These are phyloP conservation scores for Chlorella sp. DNA, from an alignment of 139 green algal genomes.

Conservation along the genomic window DNA sequence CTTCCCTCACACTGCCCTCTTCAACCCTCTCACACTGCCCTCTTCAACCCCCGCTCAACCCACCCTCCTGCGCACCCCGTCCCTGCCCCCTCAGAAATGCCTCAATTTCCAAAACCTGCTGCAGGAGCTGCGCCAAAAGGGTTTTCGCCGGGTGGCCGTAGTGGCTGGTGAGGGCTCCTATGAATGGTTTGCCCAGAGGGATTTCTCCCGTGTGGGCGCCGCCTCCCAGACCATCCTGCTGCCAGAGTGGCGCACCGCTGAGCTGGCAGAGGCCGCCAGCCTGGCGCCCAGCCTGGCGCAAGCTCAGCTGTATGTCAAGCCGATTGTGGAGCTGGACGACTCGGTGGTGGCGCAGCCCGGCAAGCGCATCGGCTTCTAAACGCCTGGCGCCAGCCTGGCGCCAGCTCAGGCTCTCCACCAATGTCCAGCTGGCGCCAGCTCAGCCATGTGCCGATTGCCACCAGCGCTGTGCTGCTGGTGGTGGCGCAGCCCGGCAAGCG, in stretches of 20 bases:
- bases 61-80: too few species aligned
- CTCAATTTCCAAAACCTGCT: too few species aligned
- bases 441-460: too few species aligned
- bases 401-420: background rate
- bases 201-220: constrained; percentile 55
- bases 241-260: constrained; percentile 40
- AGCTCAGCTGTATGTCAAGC: constrained; percentile 61
- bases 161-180: constrained; percentile 53
- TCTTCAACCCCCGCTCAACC: too few species aligned
- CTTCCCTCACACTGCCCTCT: too few species aligned
- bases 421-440: too few species aligned
- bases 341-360: constrained; percentile 56
- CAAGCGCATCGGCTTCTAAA: constrained; percentile 85
- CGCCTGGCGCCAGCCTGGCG: background rate
- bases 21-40: too few species aligned
- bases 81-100: background rate
- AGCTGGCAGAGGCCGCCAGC: constrained; percentile 34
- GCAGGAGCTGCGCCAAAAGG: constrained; percentile 63
- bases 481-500: too few species aligned
- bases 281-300: constrained; percentile 46
- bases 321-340: constrained; percentile 60
- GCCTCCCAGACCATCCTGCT: constrained; percentile 30
- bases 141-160: constrained; percentile 79
- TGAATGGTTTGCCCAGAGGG: constrained; percentile 63
- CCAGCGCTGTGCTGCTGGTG: too few species aligned